Evolutionary conservation across 2,329 filamentous ascomycete species (phyloP).

Genomic region (Alternaria conjuncta): DNA sequence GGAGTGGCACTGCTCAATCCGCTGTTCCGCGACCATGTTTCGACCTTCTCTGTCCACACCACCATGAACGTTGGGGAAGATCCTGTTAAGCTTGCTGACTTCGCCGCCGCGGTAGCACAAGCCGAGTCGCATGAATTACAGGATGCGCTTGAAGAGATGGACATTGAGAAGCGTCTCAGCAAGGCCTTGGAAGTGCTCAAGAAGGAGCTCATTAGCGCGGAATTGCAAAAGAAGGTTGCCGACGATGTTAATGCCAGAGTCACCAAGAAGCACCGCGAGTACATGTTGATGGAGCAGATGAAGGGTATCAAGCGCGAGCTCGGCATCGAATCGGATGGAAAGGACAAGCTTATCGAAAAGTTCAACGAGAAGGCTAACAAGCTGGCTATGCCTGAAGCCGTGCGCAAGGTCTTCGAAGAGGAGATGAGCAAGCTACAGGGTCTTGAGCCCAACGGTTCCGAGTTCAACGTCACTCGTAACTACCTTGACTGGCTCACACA

Average conservation of each 20-base stretch:
- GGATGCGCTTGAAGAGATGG: slow-evolving; percentile 84
- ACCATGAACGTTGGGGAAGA: slow-evolving; percentile 95
- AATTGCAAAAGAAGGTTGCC: slow-evolving; percentile 94
- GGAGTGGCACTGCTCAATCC: slow-evolving; percentile 94
- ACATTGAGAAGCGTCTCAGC: slow-evolving; percentile 89
- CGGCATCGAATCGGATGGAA: slow-evolving; percentile 95
- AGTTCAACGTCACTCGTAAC: slow-evolving; percentile 98
- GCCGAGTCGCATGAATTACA: slow-evolving; percentile 90
- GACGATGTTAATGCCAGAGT: slow-evolving; percentile 99
- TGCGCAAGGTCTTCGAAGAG: slow-evolving; percentile 97
- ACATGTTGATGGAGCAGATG: slow-evolving; percentile 99
- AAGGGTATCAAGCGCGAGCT: slow-evolving; percentile 96
- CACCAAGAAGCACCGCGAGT: slow-evolving; percentile 94
- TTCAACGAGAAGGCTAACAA: slow-evolving; percentile 96
- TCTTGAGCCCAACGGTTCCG: slow-evolving; percentile 91
- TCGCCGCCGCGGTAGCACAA: slow-evolving; percentile 89
- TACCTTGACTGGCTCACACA: slow-evolving; percentile 99
- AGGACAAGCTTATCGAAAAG: slow-evolving; percentile 96
- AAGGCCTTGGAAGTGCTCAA: slow-evolving; percentile 93
- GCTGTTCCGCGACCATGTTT: slow-evolving; percentile 95
- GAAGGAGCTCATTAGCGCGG: slow-evolving; percentile 98
- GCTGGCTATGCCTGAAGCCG: slow-evolving; percentile 93
- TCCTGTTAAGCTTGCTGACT: slow-evolving; percentile 93
- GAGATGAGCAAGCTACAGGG: slow-evolving; percentile 97
- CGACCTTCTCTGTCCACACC: slow-evolving; percentile 80